Base-by-base conservation (phyloP, 1,139 yeast genomes). In the Kurtzmaniella quercitrusa region DNA sequence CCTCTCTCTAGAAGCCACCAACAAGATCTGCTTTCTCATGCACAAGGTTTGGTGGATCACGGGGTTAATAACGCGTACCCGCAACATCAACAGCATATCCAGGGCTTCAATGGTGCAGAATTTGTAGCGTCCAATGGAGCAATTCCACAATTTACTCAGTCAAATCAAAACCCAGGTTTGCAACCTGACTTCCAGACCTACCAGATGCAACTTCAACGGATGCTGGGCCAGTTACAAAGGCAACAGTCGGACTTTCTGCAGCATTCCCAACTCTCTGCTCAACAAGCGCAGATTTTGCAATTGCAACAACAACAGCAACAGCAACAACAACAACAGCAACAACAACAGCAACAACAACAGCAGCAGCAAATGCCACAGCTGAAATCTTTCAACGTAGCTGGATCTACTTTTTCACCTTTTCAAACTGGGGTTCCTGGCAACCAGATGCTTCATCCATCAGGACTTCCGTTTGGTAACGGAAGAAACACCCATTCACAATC, bases 401-500 rank as follows among this genome's bases (percentile, higher is more conserved):
- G 11, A 8, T 34, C 29, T 14, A 16, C 34, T 6, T 43, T 37
- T 39, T 41, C 41, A 10, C 18, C 38, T 10, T 43, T 41, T 19
- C 39, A 38, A 17, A 25, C 39, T 14, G 44, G 42, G 7, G 31
- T 43, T 11, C 45, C 45, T n/a, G 31, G 44, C 3, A 56, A 54
- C 8, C 58, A 51, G 36, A 43, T 50, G 48, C 62, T 60, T 67
- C 70, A 58, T 2, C 59, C 51, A 33, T 8, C 18, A 9, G 18
- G 36, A 14, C 6, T 31, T 12, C 18, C 16, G 8, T 31, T 9
- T 16, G 36, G 36, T 14, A 29, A 47, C 12, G 34, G 21, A 18
- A 48, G 52, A 6, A 63, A 64, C 43, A 58, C 65, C 11, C 68
- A 68, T 48, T 70, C 76, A 8, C 75, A 69, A 51, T 69, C 75